Evolutionary conservation across 192 early-diverging fungal genomes (phyloP).

Genomic region (Backusella psychrophila): DNA sequence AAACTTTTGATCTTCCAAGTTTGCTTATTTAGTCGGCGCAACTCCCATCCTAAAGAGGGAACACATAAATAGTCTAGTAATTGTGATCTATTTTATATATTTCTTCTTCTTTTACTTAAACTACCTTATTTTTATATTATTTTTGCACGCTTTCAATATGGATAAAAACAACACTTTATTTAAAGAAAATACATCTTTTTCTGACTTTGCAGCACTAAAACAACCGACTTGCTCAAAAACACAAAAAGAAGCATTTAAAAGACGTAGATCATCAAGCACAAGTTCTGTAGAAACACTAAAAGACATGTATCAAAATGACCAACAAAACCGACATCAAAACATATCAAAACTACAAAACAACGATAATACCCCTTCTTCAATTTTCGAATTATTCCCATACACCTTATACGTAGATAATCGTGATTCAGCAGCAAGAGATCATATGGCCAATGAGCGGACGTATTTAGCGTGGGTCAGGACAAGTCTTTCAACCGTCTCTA

Average conservation of each 20-base stretch:
- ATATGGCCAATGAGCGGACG: constrained; percentile 80
- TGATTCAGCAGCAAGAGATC: constrained; percentile 75
- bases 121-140: background rate
- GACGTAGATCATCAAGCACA: background rate
- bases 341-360: background rate
- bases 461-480: constrained; percentile 79
- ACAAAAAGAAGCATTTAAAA: background rate
- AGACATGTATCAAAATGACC: background rate
- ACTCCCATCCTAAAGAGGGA: background rate
- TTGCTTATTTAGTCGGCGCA: background rate
- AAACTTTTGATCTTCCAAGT: background rate
- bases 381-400: background rate
- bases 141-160: background rate
- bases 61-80: background rate
- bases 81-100: background rate
- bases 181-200: background rate
- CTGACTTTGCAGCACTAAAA: background rate
- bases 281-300: background rate
- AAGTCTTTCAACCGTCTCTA: constrained; percentile 68
- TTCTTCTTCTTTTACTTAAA: background rate
- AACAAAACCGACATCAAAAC: background rate
- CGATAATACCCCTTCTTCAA: background rate
- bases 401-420: constrained; percentile 64
- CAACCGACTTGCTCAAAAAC: background rate
- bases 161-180: background rate